These are phyloP conservation scores for Talaromyces proteolyticus DNA, from an alignment of 495 filamentous ascomycete species.

Conservation along the genomic window DNA sequence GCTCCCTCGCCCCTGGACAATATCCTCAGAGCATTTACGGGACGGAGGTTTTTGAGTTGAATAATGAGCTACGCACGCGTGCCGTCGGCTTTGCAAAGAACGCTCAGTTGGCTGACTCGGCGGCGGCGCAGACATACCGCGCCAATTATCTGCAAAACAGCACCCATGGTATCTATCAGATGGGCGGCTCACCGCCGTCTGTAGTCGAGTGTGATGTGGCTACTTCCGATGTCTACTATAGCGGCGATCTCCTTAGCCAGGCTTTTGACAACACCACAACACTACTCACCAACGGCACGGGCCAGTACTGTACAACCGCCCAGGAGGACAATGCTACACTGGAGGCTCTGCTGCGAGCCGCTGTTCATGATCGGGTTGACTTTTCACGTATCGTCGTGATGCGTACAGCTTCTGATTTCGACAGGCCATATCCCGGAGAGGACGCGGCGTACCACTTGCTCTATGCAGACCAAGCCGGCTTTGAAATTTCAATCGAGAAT, in stretches of 20 bases:
- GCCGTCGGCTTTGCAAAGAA: conserved; percentile 50
- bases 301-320: conserved; percentile 62
- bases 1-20: conserved; percentile 42
- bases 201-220: conserved; percentile 63
- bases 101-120: conserved; percentile 51
- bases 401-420: conserved; percentile 69
- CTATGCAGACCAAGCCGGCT: conserved; percentile 52
- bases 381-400: conserved; percentile 67
- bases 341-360: conserved; percentile 58
- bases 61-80: conserved; percentile 49
- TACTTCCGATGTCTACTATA: conserved; percentile 69
- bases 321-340: conserved; percentile 74
- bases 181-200: conserved; percentile 45
- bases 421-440: conserved; percentile 56
- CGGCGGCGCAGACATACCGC: conserved; percentile 49
- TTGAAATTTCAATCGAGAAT: conserved; percentile 53
- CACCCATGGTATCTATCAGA: conserved; percentile 32
- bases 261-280: conserved; percentile 61
- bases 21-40: conserved; percentile 65
- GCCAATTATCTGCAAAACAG: conserved; percentile 42
- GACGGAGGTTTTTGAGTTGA: conserved; percentile 74
- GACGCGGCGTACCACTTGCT: conserved; percentile 51
- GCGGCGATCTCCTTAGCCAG: conserved; percentile 52
- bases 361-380: conserved; percentile 50
- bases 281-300: conserved; percentile 62